Conservation (phyloP, 768 basidiomycete species). For the Russula earlei region DNA sequence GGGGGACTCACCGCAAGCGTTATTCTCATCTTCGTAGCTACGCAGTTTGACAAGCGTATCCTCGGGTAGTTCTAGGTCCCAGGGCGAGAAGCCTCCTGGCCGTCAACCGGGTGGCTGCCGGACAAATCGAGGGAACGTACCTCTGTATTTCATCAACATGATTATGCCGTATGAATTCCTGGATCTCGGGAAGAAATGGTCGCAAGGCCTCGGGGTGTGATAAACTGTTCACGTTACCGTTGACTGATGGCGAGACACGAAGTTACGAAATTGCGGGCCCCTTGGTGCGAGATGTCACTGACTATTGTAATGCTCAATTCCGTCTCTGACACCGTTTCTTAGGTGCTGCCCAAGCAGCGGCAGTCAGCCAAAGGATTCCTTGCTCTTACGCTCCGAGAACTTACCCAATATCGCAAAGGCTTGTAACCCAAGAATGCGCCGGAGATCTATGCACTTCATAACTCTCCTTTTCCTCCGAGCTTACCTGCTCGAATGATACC, state of each 20-base stretch:
- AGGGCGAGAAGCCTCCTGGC: slow-evolving; percentile 38
- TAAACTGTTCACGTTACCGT: slow-evolving; percentile 22
- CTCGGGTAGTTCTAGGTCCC: slow-evolving; percentile 45
- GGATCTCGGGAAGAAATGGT: slow-evolving; percentile 44
- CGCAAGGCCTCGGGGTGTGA: slow-evolving; percentile 40
- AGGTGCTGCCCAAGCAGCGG: slow-evolving; percentile 37
- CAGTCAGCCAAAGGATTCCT: too few species aligned
- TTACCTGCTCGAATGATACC: slow-evolving; percentile 27
- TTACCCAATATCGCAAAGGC: slow-evolving; percentile 42
- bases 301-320: slow-evolving; percentile 58
- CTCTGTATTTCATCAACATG: slow-evolving; percentile 31
- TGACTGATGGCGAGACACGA: background rate
- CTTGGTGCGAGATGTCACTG: slow-evolving; percentile 31
- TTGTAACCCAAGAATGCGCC: slow-evolving; percentile 49
- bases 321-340: slow-evolving; percentile 50
- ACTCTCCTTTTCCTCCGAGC: slow-evolving; percentile 27
- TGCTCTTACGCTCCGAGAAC: background rate
- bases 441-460: slow-evolving; percentile 28
- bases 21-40: slow-evolving; percentile 27
- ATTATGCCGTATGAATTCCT: slow-evolving; percentile 39
- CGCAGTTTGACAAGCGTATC: slow-evolving; percentile 41
- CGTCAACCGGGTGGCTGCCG: background rate
- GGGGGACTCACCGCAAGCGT: slow-evolving; percentile 8
- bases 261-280: background rate
- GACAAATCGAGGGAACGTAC: background rate